Evolutionary conservation across 2,329 filamentous ascomycete genomes (phyloP).

Genomic region (Fusarium redolens): DNA sequence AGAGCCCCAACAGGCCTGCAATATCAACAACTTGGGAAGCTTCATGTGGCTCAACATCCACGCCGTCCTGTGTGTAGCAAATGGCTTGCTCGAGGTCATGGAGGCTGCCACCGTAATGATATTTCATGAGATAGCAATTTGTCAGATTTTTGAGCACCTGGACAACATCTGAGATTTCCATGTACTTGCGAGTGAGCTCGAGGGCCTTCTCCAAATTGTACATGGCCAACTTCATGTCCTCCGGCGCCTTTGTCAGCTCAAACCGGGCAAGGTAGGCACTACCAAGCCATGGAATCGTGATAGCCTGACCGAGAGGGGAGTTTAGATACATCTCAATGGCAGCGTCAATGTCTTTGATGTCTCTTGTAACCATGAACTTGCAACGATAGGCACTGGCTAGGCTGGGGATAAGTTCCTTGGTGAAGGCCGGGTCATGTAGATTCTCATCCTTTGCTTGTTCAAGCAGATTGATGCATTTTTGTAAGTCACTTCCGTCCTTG

Average conservation of each 20-base stretch:
- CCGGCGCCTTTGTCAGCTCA: rapidly evolving
- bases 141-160: neutral
- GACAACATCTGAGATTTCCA: neutral
- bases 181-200: neutral
- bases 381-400: neutral
- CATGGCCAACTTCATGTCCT: rapidly evolving
- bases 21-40: neutral
- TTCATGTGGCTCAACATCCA: rapidly evolving
- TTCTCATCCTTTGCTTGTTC: neutral
- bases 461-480: neutral
- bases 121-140: rapidly evolving
- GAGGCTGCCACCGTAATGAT: rapidly evolving
- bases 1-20: neutral
- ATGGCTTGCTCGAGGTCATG: rapidly evolving
- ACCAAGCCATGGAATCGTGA: rapidly evolving
- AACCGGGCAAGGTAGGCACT: rapidly evolving
- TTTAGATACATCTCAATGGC: neutral
- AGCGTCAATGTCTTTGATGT: neutral
- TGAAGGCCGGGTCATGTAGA: rapidly evolving
- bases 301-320: neutral
- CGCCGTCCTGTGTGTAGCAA: neutral
- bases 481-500: rapidly evolving
- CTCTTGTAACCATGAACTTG: neutral
- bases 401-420: rapidly evolving
- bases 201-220: neutral